A percentile compares a stretch with the other conserved stretches of the same genome.
phyloP scores from a whole-genome alignment of 2,329 filamentous ascomycete genomes.

The Trichoderma citrinoviride region DNA sequence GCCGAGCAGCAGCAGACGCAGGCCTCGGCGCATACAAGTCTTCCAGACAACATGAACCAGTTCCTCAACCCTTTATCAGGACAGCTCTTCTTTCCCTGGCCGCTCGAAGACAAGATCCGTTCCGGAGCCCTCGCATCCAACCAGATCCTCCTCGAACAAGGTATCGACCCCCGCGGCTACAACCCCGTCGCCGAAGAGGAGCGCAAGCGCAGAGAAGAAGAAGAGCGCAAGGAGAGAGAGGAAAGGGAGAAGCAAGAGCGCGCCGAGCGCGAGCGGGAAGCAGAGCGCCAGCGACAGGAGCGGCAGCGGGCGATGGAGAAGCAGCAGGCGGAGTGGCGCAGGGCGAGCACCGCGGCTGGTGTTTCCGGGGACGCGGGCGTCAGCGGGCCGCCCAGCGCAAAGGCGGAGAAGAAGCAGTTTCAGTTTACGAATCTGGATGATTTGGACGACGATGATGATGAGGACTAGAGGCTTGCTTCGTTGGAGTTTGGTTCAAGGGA shows the following conservation, averaged over 20 bases:
- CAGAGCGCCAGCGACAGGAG: conserved; percentile 41
- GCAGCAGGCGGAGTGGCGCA: conserved; percentile 43
- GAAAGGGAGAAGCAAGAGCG: conserved; percentile 47
- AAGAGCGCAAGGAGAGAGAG: conserved; percentile 46
- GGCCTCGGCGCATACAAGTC: conserved; percentile 38
- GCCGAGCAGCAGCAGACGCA: conserved; percentile 36
- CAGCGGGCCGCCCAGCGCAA: conserved; percentile 29
- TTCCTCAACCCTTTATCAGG: conserved; percentile 56
- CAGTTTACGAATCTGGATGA: conserved; percentile 55
- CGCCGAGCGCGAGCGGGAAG: conserved; percentile 45
- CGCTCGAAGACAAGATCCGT: conserved; percentile 66
- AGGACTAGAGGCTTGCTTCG: conserved; percentile 28
- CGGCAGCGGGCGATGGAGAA: conserved; percentile 43
- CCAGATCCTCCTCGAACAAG: conserved; percentile 60
- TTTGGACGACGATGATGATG: conserved; percentile 50
- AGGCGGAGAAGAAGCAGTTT: conserved; percentile 51
- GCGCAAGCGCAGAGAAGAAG: conserved; percentile 50
- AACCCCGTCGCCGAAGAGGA: conserved; percentile 57
- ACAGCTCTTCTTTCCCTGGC: conserved; percentile 73
- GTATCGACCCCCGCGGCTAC: conserved; percentile 59
- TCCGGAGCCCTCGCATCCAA: conserved; percentile 64
- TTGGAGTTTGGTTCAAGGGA: no score
- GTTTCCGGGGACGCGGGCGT: conserved; percentile 28
- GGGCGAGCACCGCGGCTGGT: conserved; percentile 36
- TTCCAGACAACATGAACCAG: conserved; percentile 49